phyloP scores from a whole-genome alignment of 129 eudicot species.

The Flaveria robusta region DNA sequence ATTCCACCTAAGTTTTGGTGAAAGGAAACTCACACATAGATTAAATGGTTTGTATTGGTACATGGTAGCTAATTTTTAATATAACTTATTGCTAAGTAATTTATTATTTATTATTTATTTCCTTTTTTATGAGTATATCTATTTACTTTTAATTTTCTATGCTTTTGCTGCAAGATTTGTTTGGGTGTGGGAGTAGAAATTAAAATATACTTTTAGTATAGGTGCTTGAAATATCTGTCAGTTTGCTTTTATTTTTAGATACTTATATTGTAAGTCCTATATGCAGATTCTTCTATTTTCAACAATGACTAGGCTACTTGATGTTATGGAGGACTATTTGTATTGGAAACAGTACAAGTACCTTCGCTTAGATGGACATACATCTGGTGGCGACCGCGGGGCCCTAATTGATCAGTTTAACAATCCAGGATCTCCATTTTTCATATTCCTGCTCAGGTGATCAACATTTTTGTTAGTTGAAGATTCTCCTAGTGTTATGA shows the following conservation, averaged over 20 bases:
- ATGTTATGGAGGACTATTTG: slow-evolving; percentile 99
- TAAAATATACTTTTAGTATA: slow-evolving; percentile 6
- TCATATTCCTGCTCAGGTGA: slow-evolving; percentile 95
- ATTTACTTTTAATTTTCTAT: not conserved
- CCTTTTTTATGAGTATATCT: not conserved
- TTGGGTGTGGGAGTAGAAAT: slow-evolving; percentile 9
- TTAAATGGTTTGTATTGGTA: slow-evolving; percentile 18
- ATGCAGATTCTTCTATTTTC: slow-evolving; percentile 95
- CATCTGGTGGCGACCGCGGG: slow-evolving; percentile 97
- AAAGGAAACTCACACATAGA: slow-evolving; percentile 9
- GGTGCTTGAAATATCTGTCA: slow-evolving; percentile 7
- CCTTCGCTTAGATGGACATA: slow-evolving; percentile 96
- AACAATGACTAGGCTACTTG: slow-evolving; percentile 99
- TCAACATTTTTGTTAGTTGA: not conserved
- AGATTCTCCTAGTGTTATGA: not conserved
- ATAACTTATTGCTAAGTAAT: not conserved
- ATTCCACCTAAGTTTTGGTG: not conserved
- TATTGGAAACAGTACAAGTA: slow-evolving; percentile 87
- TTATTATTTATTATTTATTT: not conserved
- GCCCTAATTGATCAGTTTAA: slow-evolving; percentile 84
- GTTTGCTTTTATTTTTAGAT: slow-evolving; percentile 13
- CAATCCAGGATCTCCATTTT: slow-evolving; percentile 81
- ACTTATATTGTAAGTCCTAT: slow-evolving; percentile 22
- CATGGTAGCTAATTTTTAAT: slow-evolving; percentile 11
- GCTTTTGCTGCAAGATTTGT: not conserved